These are phyloP conservation scores for Pleurotus platypus DNA, from an alignment of 768 basidiomycete genomes.

Conservation along the genomic window DNA sequence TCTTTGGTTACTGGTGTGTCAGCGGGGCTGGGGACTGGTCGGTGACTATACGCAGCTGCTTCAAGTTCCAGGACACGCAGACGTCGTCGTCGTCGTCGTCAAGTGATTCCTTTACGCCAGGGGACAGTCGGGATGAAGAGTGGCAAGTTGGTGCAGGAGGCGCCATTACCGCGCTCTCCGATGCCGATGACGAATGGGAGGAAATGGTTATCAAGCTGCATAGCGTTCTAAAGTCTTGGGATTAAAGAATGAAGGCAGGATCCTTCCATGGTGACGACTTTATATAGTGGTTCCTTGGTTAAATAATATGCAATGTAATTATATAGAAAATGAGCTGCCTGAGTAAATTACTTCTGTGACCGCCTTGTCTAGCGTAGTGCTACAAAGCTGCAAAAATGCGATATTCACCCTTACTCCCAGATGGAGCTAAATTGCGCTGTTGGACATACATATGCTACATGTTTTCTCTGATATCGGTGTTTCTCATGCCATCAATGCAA, in stretches of 20 bases:
- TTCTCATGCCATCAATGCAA: constrained; percentile 72
- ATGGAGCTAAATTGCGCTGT: too few species aligned
- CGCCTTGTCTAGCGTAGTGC: too few species aligned
- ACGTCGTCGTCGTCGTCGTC: not conserved
- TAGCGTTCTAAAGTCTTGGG: constrained; percentile 61
- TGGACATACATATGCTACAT: too few species aligned
- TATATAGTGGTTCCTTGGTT: too few species aligned
- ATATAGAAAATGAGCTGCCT: too few species aligned
- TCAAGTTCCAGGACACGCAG: constrained; percentile 46
- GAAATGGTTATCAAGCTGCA: constrained; percentile 88
- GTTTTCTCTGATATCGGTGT: too few species aligned
- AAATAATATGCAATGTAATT: too few species aligned
- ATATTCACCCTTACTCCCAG: too few species aligned
- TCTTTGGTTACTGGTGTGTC: constrained; percentile 89
- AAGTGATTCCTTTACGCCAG: not conserved
- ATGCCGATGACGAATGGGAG: constrained; percentile 87
- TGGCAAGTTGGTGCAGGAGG: constrained; percentile 93
- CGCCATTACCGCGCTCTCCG: constrained; percentile 91
- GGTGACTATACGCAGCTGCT: constrained; percentile 90
- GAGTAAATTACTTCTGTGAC: constrained; percentile 13
- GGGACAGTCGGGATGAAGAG: constrained; percentile 33
- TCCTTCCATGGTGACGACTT: too few species aligned
- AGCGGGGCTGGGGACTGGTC: constrained; percentile 91
- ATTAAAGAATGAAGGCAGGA: constrained; percentile 9
- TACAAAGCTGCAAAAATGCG: too few species aligned